Percentiles rank a stretch among this genome's conserved stretches.
Evolutionary conservation across 2,329 filamentous ascomycete species (phyloP).

Genomic region (Calonectria multiphialidica): DNA sequence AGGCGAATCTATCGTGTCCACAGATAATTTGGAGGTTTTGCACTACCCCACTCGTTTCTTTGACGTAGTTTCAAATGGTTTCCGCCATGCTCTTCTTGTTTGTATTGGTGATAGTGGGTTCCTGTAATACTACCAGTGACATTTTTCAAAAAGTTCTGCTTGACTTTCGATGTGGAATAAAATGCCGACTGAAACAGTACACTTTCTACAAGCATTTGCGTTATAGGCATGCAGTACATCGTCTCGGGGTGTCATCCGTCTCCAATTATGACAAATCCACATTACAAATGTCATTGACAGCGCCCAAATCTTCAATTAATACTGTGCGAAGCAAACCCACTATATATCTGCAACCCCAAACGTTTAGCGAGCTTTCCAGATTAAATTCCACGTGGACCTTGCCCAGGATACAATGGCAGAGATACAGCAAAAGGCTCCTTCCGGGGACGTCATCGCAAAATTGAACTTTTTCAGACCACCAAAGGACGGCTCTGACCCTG

Average conservation of each 20-base stretch:
- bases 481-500: not conserved
- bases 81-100: too few species aligned
- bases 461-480: not conserved
- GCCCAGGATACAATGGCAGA: not conserved
- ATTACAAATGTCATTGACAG: not conserved
- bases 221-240: not conserved
- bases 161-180: too few species aligned
- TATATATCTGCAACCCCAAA: not conserved
- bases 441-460: not conserved
- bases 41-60: too few species aligned
- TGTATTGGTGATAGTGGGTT: too few species aligned
- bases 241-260: not conserved
- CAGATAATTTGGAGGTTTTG: too few species aligned
- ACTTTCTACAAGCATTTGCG: too few species aligned
- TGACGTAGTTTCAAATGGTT: too few species aligned
- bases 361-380: not conserved
- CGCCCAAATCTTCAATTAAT: not conserved
- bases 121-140: too few species aligned
- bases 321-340: not conserved
- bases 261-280: not conserved
- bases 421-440: not conserved
- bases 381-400: not conserved
- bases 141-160: too few species aligned
- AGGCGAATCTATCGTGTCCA: too few species aligned
- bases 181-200: too few species aligned